Evolutionary conservation across 805 yeast species (phyloP), one percentile per base, ranked within the genome.

Genomic region (Zygotorulaspora chibaensis): DNA sequence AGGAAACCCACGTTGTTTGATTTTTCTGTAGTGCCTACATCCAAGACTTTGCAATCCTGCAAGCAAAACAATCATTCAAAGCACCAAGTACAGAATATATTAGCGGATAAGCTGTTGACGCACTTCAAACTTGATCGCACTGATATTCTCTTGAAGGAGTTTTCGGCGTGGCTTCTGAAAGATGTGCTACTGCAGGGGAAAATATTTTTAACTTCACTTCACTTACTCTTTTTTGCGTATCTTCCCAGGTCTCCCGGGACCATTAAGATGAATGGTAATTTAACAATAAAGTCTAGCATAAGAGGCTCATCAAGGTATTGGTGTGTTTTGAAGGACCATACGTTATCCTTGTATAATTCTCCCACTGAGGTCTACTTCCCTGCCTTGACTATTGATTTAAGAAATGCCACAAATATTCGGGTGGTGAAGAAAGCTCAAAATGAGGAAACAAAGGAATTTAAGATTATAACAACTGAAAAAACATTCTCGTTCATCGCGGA

Each of bases 361-460:
- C 76, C 96, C 1, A 81, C 87, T 0, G 95, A 89, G 47, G 67
- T 84, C n/a, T 88, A 89, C 63, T 89, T 88, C 67, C 97, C 98
- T 0, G 70, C 72, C 8, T 67, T 85, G 30, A 83, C 87, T 0
- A 79, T 91, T 30, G 93, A 88, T 61, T 68, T 91, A 50, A 71
- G 80, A 36, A 70, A 75, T 8, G 87, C 90, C 3, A 58, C 76
- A 8, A 66, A 75, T 30, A 87, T 84, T 0, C 89, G 81, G 45
- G 66, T 81, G 0, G 52, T 53, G 2, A 53, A 55, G 30, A 47
- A 51, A 13, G 16, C 43, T 1, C 30, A 43, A 8, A 42, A 41
- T 27, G 46, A 36, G 7, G 25, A 38, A 27, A 59, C 68, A 1
- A 66, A 56, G 29, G 79, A 83, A 75, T 79, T 90, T 56, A 72